Evolutionary conservation across 345 rosid genomes (phyloP).

Genomic region (Populus tremula): DNA sequence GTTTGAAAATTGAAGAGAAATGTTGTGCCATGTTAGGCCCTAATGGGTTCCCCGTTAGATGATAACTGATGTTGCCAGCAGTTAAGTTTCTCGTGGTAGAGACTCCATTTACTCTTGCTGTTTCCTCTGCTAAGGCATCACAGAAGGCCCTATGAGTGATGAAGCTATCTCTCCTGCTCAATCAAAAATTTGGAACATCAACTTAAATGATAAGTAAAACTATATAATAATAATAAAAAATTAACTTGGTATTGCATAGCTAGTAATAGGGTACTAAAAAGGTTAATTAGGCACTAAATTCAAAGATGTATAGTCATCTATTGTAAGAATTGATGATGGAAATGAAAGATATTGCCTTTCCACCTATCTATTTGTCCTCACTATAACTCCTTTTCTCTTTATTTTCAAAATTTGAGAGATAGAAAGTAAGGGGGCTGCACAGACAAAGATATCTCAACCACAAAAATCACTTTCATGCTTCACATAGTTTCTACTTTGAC

Average conservation of each 20-base stretch:
- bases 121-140: constrained; percentile 94
- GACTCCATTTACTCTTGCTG: constrained; percentile 81
- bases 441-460: constrained; percentile 18
- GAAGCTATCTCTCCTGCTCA: constrained; percentile 85
- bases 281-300: neutral
- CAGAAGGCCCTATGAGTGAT: constrained; percentile 97
- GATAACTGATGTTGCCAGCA: constrained; percentile 33
- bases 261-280: neutral
- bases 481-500: constrained; percentile 7
- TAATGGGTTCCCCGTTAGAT: constrained; percentile 47
- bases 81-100: constrained; percentile 42
- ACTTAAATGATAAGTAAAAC: neutral
- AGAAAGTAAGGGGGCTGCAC: constrained; percentile 3
- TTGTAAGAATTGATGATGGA: neutral
- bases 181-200: neutral
- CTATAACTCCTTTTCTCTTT: neutral
- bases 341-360: neutral
- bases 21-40: constrained; percentile 43
- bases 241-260: neutral
- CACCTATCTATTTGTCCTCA: constrained; percentile 5
- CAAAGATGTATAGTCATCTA: neutral
- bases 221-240: neutral
- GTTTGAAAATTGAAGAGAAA: constrained; percentile 55
- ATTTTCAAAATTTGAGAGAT: neutral
- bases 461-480: constrained; percentile 16